Conservation (phyloP, 1,139 yeast genomes). For the Geotrichum reessii region DNA sequence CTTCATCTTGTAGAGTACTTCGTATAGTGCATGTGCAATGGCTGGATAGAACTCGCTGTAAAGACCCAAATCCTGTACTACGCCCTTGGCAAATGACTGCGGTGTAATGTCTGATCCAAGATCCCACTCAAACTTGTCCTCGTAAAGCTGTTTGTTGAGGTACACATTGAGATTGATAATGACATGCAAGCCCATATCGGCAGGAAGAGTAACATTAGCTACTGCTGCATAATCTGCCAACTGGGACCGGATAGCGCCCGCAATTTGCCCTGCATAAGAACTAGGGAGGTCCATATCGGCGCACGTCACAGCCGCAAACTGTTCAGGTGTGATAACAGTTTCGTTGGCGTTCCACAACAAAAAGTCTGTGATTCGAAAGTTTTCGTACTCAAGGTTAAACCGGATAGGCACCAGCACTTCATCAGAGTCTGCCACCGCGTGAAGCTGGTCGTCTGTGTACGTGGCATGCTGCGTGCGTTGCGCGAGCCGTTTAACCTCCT, state of each 20-base stretch:
- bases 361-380: conserved; percentile 60
- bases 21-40: conserved; percentile 82
- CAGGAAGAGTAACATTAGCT: conserved; percentile 58
- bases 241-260: conserved; percentile 70
- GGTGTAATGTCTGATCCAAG: conserved; percentile 64
- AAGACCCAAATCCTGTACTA: conserved; percentile 80
- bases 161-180: conserved; percentile 77
- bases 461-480: conserved; percentile 31
- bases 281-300: conserved; percentile 74
- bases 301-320: conserved; percentile 73
- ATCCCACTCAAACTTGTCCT: conserved; percentile 96
- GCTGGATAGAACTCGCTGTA: conserved; percentile 85
- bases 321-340: conserved; percentile 66
- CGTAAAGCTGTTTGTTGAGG: conserved; percentile 75
- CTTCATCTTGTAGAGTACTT: conserved; percentile 66
- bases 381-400: conserved; percentile 64
- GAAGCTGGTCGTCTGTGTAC: conserved; percentile 35
- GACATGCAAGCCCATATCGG: conserved; percentile 65
- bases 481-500: conserved; percentile 31
- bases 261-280: conserved; percentile 52
- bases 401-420: conserved; percentile 70
- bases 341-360: conserved; percentile 91
- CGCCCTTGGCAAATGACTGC: conserved; percentile 72
- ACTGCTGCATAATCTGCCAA: conserved; percentile 66
- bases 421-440: conserved; percentile 35